phyloP scores from a whole-genome alignment of 306 rosid species.

The Fragaria iinumae region DNA sequence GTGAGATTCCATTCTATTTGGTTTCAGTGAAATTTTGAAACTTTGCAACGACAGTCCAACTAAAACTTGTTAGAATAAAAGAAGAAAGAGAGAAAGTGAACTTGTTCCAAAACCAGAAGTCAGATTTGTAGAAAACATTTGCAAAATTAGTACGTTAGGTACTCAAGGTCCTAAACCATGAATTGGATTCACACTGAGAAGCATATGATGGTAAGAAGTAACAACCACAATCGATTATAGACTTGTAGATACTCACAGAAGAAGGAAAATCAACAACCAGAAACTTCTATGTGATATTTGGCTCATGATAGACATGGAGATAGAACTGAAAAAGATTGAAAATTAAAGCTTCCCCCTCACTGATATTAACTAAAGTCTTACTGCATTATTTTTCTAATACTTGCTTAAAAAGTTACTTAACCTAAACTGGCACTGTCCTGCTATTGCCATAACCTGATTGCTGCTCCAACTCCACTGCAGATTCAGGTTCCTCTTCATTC shows the following conservation, averaged over 20 bases:
- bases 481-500: conserved; percentile 43
- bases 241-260: background rate
- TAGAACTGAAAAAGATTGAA: background rate
- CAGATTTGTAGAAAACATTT: background rate
- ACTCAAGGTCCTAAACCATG: background rate
- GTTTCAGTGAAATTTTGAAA: background rate
- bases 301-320: background rate
- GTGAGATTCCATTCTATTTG: background rate
- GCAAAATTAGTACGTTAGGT: background rate
- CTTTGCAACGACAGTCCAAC: background rate
- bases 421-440: conserved; percentile 49
- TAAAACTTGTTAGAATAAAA: background rate
- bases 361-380: background rate
- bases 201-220: background rate
- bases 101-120: background rate
- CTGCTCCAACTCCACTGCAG: conserved; percentile 25
- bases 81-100: background rate
- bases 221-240: background rate
- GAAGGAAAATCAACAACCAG: background rate
- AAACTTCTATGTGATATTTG: background rate
- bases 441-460: conserved; percentile 19
- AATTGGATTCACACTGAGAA: background rate
- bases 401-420: conserved; percentile 8
- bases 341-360: background rate
- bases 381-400: conserved; percentile 1